Percentiles rank a stretch among this genome's conserved stretches.
phyloP scores from a whole-genome alignment of 441 rosid species.

The Geranium incanum region DNA sequence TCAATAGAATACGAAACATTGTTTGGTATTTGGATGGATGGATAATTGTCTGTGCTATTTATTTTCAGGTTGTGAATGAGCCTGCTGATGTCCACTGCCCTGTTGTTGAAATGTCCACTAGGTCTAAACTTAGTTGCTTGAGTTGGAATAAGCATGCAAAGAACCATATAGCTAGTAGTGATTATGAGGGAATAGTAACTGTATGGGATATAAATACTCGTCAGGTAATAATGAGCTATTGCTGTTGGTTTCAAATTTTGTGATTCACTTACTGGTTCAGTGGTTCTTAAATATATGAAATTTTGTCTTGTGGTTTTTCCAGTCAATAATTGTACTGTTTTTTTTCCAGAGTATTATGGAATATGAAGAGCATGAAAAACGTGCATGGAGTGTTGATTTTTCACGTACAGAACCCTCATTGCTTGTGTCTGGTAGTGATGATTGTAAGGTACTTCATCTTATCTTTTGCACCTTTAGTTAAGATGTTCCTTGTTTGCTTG shows the following conservation, averaged over 20 bases:
- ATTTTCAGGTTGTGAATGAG: conserved; percentile 74
- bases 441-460: conserved; percentile 54
- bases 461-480: conserved; percentile 17
- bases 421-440: conserved; percentile 97
- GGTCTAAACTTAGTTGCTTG: conserved; percentile 96
- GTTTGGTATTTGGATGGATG: background rate
- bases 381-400: conserved; percentile 99
- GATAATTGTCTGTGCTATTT: conserved; percentile 18
- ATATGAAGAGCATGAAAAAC: conserved; percentile 98
- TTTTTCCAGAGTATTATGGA: conserved; percentile 58
- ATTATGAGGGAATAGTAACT: conserved; percentile 94
- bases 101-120: conserved; percentile 91
- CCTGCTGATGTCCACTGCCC: conserved; percentile 75
- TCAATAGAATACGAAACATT: background rate
- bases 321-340: background rate
- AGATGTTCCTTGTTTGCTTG: conserved; percentile 10
- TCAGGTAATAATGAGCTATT: conserved; percentile 47
- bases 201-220: conserved; percentile 96
- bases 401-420: conserved; percentile 87
- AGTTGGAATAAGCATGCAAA: conserved; percentile 95
- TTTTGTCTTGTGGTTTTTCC: conserved; percentile 7
- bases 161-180: conserved; percentile 96
- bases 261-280: background rate
- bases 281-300: background rate
- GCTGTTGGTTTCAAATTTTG: background rate